These are phyloP conservation scores for Perkinsus olseni DNA, from an alignment of 169 alveolate species.

Conservation along the genomic window DNA sequence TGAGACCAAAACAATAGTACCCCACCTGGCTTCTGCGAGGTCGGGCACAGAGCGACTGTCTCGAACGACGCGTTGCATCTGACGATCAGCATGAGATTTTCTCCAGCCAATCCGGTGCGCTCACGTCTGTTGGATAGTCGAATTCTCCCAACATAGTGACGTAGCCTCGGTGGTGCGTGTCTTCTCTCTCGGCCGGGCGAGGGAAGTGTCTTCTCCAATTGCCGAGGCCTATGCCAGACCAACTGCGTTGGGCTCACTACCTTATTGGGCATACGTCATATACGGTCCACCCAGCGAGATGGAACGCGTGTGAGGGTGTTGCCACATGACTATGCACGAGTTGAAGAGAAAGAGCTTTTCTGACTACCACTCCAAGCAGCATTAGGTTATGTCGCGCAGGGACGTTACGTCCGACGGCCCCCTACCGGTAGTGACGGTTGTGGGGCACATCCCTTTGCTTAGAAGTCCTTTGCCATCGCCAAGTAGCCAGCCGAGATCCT, in stretches of 20 bases:
- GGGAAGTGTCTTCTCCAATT: background rate
- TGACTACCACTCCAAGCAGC: no score
- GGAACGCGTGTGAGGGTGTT: no score
- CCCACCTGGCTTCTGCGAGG: no score
- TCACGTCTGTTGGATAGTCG: background rate
- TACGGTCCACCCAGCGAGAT: no score
- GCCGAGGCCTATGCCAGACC: background rate
- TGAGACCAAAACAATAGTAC: no score
- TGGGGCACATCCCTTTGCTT: background rate
- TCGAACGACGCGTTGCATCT: background rate
- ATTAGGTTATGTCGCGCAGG: no score
- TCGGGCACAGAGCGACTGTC: no score
- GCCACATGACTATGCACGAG: no score
- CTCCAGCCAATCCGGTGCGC: background rate
- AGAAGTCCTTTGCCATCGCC: background rate
- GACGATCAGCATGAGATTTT: background rate
- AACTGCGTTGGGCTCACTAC: no score
- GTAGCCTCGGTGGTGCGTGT: background rate
- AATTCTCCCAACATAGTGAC: background rate
- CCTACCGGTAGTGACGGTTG: background rate
- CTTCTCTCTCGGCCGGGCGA: background rate
- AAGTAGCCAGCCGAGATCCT: background rate
- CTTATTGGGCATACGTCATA: no score
- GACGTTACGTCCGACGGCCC: no score
- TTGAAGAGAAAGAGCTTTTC: no score